Base-by-base conservation (phyloP, 2,329 filamentous ascomycete species). In the Beauveria varroae region DNA sequence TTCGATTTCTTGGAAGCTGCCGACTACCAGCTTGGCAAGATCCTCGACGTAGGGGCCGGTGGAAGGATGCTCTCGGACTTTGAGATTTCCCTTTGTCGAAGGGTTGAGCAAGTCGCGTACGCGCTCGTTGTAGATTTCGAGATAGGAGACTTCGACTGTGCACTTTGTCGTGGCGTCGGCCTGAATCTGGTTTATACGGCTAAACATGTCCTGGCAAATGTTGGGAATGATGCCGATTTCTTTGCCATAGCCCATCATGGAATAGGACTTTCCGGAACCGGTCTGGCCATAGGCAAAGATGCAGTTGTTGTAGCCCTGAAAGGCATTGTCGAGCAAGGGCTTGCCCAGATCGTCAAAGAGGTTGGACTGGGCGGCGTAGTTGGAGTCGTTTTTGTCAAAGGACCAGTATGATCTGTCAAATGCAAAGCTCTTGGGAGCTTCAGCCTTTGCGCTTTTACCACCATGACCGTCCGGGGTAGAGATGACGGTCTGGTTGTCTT, bases 231-330 rank as follows among this genome's bases (percentile, higher is more conserved):
- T 95, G 74, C 95, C 95, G 62, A 92, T 85, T 71, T 99, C 93
- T 70, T 93, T 89, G 59, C 95, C 95, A 76, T 98, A 99, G 54
- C 95, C 95, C 95, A 99, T 99, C 93, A 99, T 99, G 37, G 93
- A 97, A 75, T 99, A 99, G 18, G 92, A 97, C 78, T 99, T 99
- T 76, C 95, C 95, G 1, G 95, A 98, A 67, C 95, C 95, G 2
- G 95, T 99, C 79, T 99, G 95, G 20, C 95, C 95, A 72, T 99
- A 99, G 16, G 95, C 95, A 73, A 99, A 99, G 71, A 99, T 99
- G 81, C 95, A 99, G 75, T 98, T 99, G 81, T 99, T 98, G 79
- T 98, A 99, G 50, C 95, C 95, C 70, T 93, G 86, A 72, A 99
- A 99, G 20, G 95, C 95, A 84, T 99, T 99, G 78, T 99, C 93